Evolutionary conservation across 2,329 filamentous ascomycete species (phyloP), one percentile per base, ranked within the genome.

Genomic region (Thyridium curvatum): DNA sequence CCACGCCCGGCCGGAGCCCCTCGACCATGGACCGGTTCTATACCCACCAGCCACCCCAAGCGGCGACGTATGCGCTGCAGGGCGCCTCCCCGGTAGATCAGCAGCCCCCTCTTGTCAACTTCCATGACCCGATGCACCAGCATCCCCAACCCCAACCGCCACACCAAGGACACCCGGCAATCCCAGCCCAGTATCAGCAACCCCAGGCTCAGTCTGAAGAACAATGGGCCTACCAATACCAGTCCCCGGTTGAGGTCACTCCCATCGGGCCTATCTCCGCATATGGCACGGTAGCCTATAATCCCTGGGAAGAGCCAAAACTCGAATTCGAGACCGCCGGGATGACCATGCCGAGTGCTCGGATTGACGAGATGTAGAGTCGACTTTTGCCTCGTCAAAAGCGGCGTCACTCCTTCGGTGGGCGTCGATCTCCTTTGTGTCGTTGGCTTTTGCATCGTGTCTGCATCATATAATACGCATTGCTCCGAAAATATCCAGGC

Each of bases 321-420:
- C 58, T 75, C 17, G 76, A 79, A 47, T 77, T 68, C 41, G 74
- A 75, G 31, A 75, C 79, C 44, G 65, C 71, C 15, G 65, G 69
- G 9, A 69, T 79, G 60, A 75, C 77, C 55, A 65, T 81, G 57
- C 77, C 77, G 10, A 79, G 74, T 51, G 71, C 66, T 32, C 64
- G 77, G 37, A 70, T 81, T 45, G 73, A 77, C 47, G 71, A 61
- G 43, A 64, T 81, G 60, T 79, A 60, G 65, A 41, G 16, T 26
- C 21, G 21, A 13, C 4, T 10, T 8, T 9, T 13, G n/a, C 9
- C 5, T 5, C 17, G 6, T 14, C 13, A 14, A 14, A 37, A 29
- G 28, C n/a, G 8, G 3, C 13, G 8, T 18, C 35, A 13, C 15
- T 12, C n/a, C 10, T 4, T 28, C 13, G 10, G 26, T 28, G 30